phyloP scores from a whole-genome alignment of 257 asterid species.

The Echium plantagineum region DNA sequence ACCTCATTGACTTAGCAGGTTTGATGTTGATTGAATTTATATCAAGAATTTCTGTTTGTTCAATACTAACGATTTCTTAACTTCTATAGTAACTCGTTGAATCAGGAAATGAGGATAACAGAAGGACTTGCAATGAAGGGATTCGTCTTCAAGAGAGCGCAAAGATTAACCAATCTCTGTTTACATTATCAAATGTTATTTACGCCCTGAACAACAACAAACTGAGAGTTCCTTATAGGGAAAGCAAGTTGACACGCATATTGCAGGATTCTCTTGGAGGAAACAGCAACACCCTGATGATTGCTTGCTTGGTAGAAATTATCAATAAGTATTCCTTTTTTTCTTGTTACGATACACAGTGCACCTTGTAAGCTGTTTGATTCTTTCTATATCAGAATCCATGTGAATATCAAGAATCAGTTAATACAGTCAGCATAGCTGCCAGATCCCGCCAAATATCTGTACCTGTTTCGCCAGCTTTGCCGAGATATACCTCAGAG shows the following conservation, averaged over 20 bases:
- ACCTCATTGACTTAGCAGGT: slow-evolving; percentile 97
- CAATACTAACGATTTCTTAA: background rate
- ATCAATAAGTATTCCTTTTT: background rate
- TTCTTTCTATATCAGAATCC: slow-evolving; percentile 47
- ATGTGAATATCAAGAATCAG: slow-evolving; percentile 84
- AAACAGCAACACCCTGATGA: slow-evolving; percentile 73
- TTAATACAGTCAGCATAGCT: slow-evolving; percentile 82
- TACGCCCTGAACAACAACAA: slow-evolving; percentile 60
- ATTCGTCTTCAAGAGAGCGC: slow-evolving; percentile 85
- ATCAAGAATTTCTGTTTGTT: background rate
- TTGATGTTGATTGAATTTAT: background rate
- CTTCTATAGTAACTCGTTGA: background rate
- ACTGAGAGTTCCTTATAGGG: slow-evolving; percentile 70
- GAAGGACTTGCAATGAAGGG: slow-evolving; percentile 68
- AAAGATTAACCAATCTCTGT: slow-evolving; percentile 87
- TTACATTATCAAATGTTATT: slow-evolving; percentile 80
- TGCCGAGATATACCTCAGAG: slow-evolving; percentile 36
- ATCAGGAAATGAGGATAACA: slow-evolving; percentile 83
- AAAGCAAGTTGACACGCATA: slow-evolving; percentile 85
- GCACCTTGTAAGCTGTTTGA: slow-evolving; percentile 1
- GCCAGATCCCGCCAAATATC: slow-evolving; percentile 79
- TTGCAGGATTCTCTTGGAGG: slow-evolving; percentile 96
- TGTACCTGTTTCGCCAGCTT: slow-evolving; percentile 36
- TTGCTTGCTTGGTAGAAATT: slow-evolving; percentile 70
- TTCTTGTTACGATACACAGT: background rate